Base-by-base conservation (phyloP, 208 protist genomes). In the Leishmania turanica region DNA sequence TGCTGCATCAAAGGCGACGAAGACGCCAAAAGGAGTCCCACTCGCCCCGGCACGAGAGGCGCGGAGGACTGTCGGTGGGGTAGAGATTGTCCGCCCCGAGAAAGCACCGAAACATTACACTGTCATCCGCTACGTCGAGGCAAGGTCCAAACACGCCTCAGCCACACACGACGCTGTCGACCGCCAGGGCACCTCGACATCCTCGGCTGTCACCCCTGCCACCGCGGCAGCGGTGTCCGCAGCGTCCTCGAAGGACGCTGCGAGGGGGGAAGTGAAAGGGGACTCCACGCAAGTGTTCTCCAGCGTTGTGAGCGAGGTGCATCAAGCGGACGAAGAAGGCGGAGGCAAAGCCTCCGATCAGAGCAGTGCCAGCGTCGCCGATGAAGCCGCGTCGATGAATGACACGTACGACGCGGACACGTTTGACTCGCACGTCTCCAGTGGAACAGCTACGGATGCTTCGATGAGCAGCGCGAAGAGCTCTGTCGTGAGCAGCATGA, bases 71-170 rank as follows among this genome's bases (percentile, higher is more conserved):
- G 42, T 62, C 42, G 51, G 77, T 13, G 72, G 83, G 17, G 66
- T 90, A 0, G 77, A 89, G 31, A 87, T 95, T 8, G 24, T 89
- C n/a, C 71, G 77, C 5, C 87, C 88, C 7, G 84, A 90, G n/a
- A 77, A 80, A 49, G 75, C 81, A 21, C 92, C 92, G 8, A 24
- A 42, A n/a, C 86, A 90, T n/a, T 93, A 95, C 75, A 17, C 64
- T 0, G 85, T 87, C 49, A 77, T 92, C 7, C 84, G 84, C 69
- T 93, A 91, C 75, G 86, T 92, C 2, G 78, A 80, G 49, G 79
- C 85, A 8, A 71, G 27, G 31, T 82, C 62, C 47, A 73, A n/a
- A 9, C 24, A 60, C 21, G 45, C 15, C 27, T 54, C 69, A 15
- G 45, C 77, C 49, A n/a, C 45, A 69, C 45, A 19, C 21, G 7